Base-by-base conservation (phyloP, 208 protist species). In the Acanthamoeba sp. region DNA sequence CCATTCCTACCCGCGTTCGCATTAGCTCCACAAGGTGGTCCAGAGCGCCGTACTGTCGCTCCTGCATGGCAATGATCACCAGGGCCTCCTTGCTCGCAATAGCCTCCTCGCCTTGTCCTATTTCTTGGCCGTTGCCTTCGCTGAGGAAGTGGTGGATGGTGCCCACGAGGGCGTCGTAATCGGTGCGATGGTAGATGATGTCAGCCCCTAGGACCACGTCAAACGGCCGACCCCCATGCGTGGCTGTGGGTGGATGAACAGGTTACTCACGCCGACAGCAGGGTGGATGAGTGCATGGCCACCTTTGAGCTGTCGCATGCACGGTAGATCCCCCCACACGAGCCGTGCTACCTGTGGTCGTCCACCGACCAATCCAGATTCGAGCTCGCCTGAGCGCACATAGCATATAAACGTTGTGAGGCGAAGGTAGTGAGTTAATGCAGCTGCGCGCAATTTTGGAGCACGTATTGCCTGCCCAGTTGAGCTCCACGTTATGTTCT, bases 181-280 rank as follows among this genome's bases (percentile, higher is more conserved):
- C 78, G 22, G 78, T 87, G 78, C 78, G 78, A 45, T 87, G 78
- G 32, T 87, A 87, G 29, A 87, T 87, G 48, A 87, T 87, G 78
- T 87, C 78, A 1, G 78, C 38, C 14, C 78, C 78, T 3, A 87
- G 48, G n/a, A 87, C 48, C 27, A 87, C 29, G 78, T 87, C 78
- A 24, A 87, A 87, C 14, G 18, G n/a, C 14, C 7, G 78, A 9
- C 78, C 78, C 7, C 45, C 78, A 32, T 87, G 45, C 7, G 45
- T 40, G 29, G 78, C 78, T 87, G 38, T 0, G 16, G 9, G 66
- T 76, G 27, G 6, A 24, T 22, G 29, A 9, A 34, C 34, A 29
- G 12, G 66, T 42, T 76, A 32, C 29, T 7, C 34, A 1, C 16
- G 78, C 10, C 20, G 52, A 20, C 52, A 59, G 29, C 6, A 3